Percentiles rank a stretch among this genome's conserved stretches.
Evolutionary conservation across 306 rosid genomes (phyloP).

Genomic region (Quercus dentata): DNA sequence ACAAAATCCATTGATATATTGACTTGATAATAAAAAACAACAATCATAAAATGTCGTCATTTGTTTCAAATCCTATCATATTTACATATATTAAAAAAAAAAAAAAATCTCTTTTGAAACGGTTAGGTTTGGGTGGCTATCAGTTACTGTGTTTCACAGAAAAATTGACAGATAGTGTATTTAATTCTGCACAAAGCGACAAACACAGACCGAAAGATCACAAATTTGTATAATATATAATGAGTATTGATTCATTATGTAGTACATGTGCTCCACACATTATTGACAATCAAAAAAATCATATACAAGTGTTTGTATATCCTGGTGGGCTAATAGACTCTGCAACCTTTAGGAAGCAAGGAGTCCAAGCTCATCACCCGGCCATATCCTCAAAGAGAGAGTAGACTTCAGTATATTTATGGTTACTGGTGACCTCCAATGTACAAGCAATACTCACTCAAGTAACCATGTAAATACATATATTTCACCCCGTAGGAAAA

Average conservation of each 20-base stretch:
- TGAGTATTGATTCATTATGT: neutral
- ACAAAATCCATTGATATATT: too few relatives aligned
- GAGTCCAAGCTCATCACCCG: neutral
- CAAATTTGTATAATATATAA: neutral
- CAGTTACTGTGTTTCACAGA: too few relatives aligned
- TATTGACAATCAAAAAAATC: neutral
- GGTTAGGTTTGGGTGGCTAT: neutral
- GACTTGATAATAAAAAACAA: too few relatives aligned
- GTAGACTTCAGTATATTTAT: constrained; percentile 21
- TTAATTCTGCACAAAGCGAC: neutral
- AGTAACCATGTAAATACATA: constrained; percentile 38
- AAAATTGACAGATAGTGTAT: neutral
- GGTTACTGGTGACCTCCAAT: constrained; percentile 72
- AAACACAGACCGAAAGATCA: neutral
- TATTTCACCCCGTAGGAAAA: constrained; percentile 19
- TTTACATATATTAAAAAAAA: neutral
- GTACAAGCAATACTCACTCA: constrained; percentile 74
- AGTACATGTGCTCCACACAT: neutral
- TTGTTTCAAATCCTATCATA: too few relatives aligned
- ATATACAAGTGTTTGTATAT: neutral
- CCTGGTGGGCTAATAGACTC: neutral
- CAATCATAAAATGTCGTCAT: too few relatives aligned
- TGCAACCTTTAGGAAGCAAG: neutral
- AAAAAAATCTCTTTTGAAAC: neutral
- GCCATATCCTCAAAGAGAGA: constrained; percentile 16